Percentiles rank a stretch among this genome's conserved stretches.
These are phyloP conservation scores for Cucumis sativus DNA, from an alignment of 306 rosid species.

Conservation along the genomic window DNA sequence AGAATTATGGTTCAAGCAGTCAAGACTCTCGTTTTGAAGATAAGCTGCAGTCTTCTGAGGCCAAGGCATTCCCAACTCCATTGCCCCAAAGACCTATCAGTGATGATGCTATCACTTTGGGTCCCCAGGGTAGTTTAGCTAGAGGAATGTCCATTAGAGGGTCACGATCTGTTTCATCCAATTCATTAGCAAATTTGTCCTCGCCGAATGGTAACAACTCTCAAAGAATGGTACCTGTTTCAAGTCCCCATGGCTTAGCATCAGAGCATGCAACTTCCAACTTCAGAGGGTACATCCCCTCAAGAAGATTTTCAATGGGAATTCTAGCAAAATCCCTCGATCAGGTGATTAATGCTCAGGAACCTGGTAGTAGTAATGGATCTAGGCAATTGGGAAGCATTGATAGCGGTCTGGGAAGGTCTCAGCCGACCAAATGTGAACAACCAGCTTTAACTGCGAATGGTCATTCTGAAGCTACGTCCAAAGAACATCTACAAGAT, in stretches of 20 bases:
- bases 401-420: slow-evolving; percentile 26
- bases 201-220: not conserved
- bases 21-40: slow-evolving; percentile 52
- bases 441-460: slow-evolving; percentile 29
- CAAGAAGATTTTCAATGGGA: slow-evolving; percentile 32
- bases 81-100: slow-evolving; percentile 45
- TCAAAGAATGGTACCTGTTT: slow-evolving; percentile 33
- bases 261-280: slow-evolving; percentile 27
- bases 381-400: too few species aligned
- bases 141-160: slow-evolving; percentile 87
- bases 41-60: slow-evolving; percentile 48
- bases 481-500: slow-evolving; percentile 44
- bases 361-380: slow-evolving; percentile 10
- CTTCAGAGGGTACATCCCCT: slow-evolving; percentile 32
- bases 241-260: slow-evolving; percentile 37
- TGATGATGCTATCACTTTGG: slow-evolving; percentile 60
- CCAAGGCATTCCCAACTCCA: slow-evolving; percentile 42
- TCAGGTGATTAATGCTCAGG: slow-evolving; percentile 29
- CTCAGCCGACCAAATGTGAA: slow-evolving; percentile 31
- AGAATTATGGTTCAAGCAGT: slow-evolving; percentile 42
- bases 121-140: slow-evolving; percentile 87
- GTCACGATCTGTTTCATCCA: slow-evolving; percentile 30
- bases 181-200: slow-evolving; percentile 26
- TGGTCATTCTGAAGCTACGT: slow-evolving; percentile 24
- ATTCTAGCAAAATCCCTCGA: slow-evolving; percentile 35